Evolutionary conservation across 2,329 filamentous ascomycete genomes (phyloP), one percentile per base, ranked within the genome.

Genomic region (Xylariomycetidae sp.): DNA sequence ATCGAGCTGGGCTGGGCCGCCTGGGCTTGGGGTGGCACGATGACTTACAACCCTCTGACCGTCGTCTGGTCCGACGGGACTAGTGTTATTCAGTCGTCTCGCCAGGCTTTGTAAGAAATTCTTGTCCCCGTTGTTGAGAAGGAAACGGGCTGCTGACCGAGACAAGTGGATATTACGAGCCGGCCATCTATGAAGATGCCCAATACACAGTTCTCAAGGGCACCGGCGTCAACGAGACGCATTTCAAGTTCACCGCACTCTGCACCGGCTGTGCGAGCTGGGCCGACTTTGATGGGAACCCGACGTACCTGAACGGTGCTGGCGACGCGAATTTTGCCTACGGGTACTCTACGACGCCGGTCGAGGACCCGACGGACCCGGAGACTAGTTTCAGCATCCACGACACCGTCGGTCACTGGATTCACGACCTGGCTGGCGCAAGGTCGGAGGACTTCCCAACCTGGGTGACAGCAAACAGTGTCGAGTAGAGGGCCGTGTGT

Each of bases 231-330:
- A 61, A 58, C 39, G 46, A 45, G 18, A 61, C 55, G 2, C 58
- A 60, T 31, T 58, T 51, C 51, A 57, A 57, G 29, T 47, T 59
- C 35, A 62, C 59, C 4, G 50, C 52, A 16, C 37, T 58, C 16
- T 62, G 59, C 44, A 44, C 46, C 22, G 66, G 66, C 19, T 69
- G 65, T 52, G 58, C 62, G 13, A 50, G 49, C 38, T 69, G 65
- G 63, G 52, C 56, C 4, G 63, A 67, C 35, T 58, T 60, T n/a
- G 58, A 60, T 34, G 56, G 57, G 16, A 61, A 61, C 34, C 45
- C 53, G 38, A 59, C 47, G 25, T 53, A 53, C 10, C 49, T 70
- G 19, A 59, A 67, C 39, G 58, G 62, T 4, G 49, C 44, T 3
- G 49, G 51, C 11, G 54, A 65, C 30, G 58, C 55, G 37, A 54